These are phyloP conservation scores for Gillenia trifoliata DNA, from an alignment of 306 rosid genomes.

Conservation along the genomic window DNA sequence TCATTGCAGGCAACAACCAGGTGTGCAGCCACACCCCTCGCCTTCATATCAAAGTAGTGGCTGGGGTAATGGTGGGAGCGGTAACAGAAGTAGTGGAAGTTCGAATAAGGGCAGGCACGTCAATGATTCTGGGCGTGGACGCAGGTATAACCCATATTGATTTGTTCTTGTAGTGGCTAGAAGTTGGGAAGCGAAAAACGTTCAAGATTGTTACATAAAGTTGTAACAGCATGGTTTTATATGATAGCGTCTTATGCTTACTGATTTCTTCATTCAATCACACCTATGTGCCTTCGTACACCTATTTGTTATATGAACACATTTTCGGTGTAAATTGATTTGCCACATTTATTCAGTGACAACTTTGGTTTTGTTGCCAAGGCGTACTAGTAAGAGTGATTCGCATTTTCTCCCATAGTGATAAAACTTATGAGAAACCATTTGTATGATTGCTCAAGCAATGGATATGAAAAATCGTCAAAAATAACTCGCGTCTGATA, in stretches of 20 bases:
- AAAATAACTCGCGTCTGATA: too few relatives aligned
- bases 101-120: conserved; percentile 64
- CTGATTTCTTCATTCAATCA: conserved; percentile 1
- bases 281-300: not conserved
- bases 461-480: too few relatives aligned
- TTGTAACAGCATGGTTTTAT: not conserved
- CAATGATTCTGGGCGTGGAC: conserved; percentile 62
- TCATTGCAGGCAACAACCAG: conserved; percentile 80
- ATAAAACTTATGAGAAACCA: too few relatives aligned
- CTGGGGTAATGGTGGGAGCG: conserved; percentile 33
- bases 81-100: conserved; percentile 45
- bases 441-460: too few relatives aligned
- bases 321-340: not conserved
- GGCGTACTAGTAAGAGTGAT: too few relatives aligned
- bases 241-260: not conserved
- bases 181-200: not conserved
- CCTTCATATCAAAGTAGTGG: conserved; percentile 54
- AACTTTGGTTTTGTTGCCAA: too few relatives aligned
- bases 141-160: conserved; percentile 84
- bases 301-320: not conserved
- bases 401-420: too few relatives aligned
- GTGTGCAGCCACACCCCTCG: conserved; percentile 44
- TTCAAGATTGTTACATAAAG: not conserved
- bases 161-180: not conserved
- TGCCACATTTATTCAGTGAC: not conserved